Evolutionary conservation across 2,329 filamentous ascomycete species (phyloP).

Genomic region (Colletotrichum theobromicola): DNA sequence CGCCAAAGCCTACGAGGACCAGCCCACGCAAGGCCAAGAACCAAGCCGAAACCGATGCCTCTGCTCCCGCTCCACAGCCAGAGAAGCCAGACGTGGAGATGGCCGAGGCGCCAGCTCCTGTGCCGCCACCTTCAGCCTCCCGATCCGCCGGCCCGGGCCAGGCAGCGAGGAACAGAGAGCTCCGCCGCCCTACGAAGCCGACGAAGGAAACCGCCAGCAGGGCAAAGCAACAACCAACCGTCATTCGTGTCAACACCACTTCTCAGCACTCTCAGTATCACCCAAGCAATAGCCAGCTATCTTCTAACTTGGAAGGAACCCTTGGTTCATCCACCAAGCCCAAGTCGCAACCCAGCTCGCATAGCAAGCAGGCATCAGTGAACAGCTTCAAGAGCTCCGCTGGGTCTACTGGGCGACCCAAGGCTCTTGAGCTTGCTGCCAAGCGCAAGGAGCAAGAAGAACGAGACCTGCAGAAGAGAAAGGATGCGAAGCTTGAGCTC

Average conservation of each 20-base stretch:
- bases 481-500: slow-evolving; percentile 80
- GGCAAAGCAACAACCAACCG: slow-evolving; percentile 71
- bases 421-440: slow-evolving; percentile 76
- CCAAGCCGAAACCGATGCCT: slow-evolving; percentile 36
- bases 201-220: slow-evolving; percentile 64
- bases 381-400: slow-evolving; percentile 69
- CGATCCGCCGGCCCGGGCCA: slow-evolving; percentile 54
- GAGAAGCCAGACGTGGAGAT: slow-evolving; percentile 58
- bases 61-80: slow-evolving; percentile 25
- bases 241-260: slow-evolving; percentile 73
- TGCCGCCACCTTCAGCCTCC: slow-evolving; percentile 67
- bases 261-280: slow-evolving; percentile 67
- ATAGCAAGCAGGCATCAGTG: slow-evolving; percentile 55
- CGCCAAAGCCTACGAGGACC: slow-evolving; percentile 48
- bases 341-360: slow-evolving; percentile 70
- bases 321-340: slow-evolving; percentile 52
- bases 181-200: slow-evolving; percentile 67
- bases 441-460: slow-evolving; percentile 88
- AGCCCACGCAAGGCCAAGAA: slow-evolving; percentile 58
- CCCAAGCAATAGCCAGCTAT: slow-evolving; percentile 61
- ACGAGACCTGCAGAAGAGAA: slow-evolving; percentile 77
- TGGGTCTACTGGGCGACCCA: slow-evolving; percentile 69
- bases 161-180: slow-evolving; percentile 53
- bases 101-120: slow-evolving; percentile 56
- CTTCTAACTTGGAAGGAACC: slow-evolving; percentile 64